Evolutionary conservation across 805 yeast species (phyloP).

Genomic region (Lipomyces yamadae): DNA sequence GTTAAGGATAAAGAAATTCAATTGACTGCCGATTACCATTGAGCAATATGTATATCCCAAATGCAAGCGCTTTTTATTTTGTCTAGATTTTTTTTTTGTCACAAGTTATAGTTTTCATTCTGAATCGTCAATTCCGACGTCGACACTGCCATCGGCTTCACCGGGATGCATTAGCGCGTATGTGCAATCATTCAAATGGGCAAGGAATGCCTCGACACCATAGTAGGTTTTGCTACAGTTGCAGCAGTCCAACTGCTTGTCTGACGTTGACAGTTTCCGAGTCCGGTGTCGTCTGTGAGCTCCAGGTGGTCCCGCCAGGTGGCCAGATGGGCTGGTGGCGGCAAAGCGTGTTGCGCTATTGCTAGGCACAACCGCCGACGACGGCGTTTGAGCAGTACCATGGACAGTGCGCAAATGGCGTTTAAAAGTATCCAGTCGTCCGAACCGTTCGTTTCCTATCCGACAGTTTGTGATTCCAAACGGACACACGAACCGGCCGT

Average conservation of each 20-base stretch:
- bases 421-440: constrained; percentile 32
- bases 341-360: not conserved
- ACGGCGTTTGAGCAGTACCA: constrained; percentile 4
- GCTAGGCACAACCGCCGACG: not conserved
- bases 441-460: constrained; percentile 27
- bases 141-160: constrained; percentile 15
- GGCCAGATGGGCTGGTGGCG: not conserved
- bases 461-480: constrained; percentile 25
- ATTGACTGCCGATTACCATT: too few relatives aligned
- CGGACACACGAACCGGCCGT: constrained; percentile 31
- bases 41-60: too few relatives aligned
- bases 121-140: constrained; percentile 1
- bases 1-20: too few relatives aligned
- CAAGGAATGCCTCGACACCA: constrained; percentile 27
- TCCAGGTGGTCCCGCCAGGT: not conserved
- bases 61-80: too few relatives aligned
- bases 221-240: constrained; percentile 19
- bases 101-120: not conserved
- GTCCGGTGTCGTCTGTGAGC: constrained; percentile 15
- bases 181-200: constrained; percentile 34
- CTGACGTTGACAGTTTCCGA: constrained; percentile 9
- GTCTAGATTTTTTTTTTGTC: not conserved
- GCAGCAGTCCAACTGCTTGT: constrained; percentile 19
- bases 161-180: constrained; percentile 34
- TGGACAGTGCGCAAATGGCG: constrained; percentile 33